Base-by-base conservation (phyloP, 2,329 filamentous ascomycete genomes). In the Arthrobotrys pseudoclavata region DNA sequence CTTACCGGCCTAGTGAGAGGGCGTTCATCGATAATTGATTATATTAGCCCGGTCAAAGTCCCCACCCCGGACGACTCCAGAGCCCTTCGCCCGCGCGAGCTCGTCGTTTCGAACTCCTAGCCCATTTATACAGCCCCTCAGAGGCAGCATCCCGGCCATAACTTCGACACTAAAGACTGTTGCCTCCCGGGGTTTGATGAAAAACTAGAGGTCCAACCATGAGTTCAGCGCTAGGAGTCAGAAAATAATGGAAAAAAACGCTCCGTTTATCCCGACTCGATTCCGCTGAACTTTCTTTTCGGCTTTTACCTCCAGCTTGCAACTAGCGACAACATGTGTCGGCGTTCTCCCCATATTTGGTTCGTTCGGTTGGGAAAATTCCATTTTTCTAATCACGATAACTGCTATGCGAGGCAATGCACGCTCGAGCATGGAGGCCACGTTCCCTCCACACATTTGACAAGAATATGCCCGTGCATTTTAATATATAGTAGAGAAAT, bases 181-280 rank as follows among this genome's bases (percentile, higher is more conserved):
- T 42, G 48, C 20, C 60, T 61, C 57, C 52, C 57, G 69, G 69
- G 69, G 61, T 48, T 45, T 42, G 61, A 60, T 57, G 63, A 40
- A 55, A 60, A 63, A 55, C 47, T 57, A 47, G 47, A 55, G 63
- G 64, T 55, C 71, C 20, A 70, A 48, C 66, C 66, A 53, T 70
- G 72, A 34, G 60, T 72, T 66, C 60, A 45, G 20, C 69, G 69
- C 69, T 72, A 66, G 60, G 48, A 48, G 31, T 24, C 63, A 66
- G 69, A 60, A 52, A 71, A 47, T 26, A 53, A 53, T 62, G 20
- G 66, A 66, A 76, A 52, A 76, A 76, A 76, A 76, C 71, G 72
- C 66, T 69, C 72, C 72, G 72, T 70, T 64, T 50, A 64, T 76
- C 64, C 71, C 72, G 72, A 60, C 57, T 34, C 66, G 55, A 76